phyloP scores from a whole-genome alignment of 352 stramenopile genomes.

The Globisporangium iwayamae region DNA sequence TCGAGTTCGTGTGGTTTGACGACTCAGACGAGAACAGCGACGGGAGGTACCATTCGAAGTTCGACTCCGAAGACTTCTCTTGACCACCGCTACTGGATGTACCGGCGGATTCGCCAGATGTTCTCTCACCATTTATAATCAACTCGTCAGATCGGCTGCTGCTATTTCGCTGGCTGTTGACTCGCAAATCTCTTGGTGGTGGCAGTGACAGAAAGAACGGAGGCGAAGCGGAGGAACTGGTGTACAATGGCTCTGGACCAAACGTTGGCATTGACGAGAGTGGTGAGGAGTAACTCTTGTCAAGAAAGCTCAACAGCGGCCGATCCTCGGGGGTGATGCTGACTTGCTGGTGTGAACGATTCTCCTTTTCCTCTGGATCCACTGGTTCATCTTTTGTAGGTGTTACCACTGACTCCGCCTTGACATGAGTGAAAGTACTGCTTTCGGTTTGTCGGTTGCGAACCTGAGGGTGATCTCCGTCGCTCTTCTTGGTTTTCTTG shows the following conservation, averaged over 20 bases:
- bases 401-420: neutral
- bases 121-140: slow-evolving; percentile 18
- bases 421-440: neutral
- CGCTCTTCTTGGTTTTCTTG: slow-evolving; percentile 23
- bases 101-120: slow-evolving; percentile 13
- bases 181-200: slow-evolving; percentile 19
- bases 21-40: slow-evolving; percentile 74
- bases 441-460: neutral
- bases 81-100: slow-evolving; percentile 8
- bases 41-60: slow-evolving; percentile 72
- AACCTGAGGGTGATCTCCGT: neutral
- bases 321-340: slow-evolving; percentile 21
- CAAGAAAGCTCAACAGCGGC: slow-evolving; percentile 35
- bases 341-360: slow-evolving; percentile 18
- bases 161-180: slow-evolving; percentile 3
- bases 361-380: slow-evolving; percentile 1
- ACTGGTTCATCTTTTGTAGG: neutral
- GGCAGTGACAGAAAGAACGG: slow-evolving; percentile 60
- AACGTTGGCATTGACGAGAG: slow-evolving; percentile 34
- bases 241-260: slow-evolving; percentile 45
- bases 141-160: slow-evolving; percentile 19
- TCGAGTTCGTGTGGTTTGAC: slow-evolving; percentile 46
- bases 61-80: slow-evolving; percentile 34
- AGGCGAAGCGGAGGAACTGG: slow-evolving; percentile 19
- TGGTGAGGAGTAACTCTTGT: slow-evolving; percentile 29